phyloP scores from a whole-genome alignment of 192 early-diverging fungal species.

The Coemansia sp. region DNA sequence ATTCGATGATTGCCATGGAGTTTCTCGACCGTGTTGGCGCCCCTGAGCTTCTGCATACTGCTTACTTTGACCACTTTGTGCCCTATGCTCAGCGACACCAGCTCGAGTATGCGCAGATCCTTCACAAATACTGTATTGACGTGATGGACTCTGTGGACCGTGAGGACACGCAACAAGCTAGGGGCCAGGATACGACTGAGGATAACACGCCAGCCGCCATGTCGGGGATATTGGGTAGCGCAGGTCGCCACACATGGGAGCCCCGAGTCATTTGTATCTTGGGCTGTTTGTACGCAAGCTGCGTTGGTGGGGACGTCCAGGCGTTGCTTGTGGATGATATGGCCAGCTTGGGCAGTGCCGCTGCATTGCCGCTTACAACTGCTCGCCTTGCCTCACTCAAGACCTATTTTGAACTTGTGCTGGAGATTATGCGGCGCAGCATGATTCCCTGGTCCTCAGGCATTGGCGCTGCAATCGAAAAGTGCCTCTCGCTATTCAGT shows the following conservation, averaged over 20 bases:
- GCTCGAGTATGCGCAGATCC: constrained; percentile 57
- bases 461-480: constrained; percentile 51
- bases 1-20: constrained; percentile 53
- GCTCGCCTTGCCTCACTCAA: constrained; percentile 16
- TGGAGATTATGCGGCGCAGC: constrained; percentile 67
- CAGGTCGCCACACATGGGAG: constrained; percentile 55
- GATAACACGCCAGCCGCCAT: neutral
- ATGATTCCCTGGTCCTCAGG: constrained; percentile 65
- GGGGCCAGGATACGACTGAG: neutral
- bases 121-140: constrained; percentile 61
- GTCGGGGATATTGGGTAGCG: neutral
- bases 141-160: constrained; percentile 54
- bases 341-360: neutral
- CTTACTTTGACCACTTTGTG: constrained; percentile 59
- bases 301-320: constrained; percentile 1
- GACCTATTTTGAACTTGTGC: constrained; percentile 43
- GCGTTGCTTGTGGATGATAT: neutral
- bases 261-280: constrained; percentile 60
- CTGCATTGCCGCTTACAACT: constrained; percentile 19
- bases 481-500: constrained; percentile 10
- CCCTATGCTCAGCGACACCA: constrained; percentile 60
- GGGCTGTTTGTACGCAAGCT: constrained; percentile 37
- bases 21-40: constrained; percentile 65
- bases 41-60: constrained; percentile 59
- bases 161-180: constrained; percentile 3